These are phyloP conservation scores for Paxillus rubicundulus DNA, from an alignment of 768 basidiomycete genomes.

Conservation along the genomic window DNA sequence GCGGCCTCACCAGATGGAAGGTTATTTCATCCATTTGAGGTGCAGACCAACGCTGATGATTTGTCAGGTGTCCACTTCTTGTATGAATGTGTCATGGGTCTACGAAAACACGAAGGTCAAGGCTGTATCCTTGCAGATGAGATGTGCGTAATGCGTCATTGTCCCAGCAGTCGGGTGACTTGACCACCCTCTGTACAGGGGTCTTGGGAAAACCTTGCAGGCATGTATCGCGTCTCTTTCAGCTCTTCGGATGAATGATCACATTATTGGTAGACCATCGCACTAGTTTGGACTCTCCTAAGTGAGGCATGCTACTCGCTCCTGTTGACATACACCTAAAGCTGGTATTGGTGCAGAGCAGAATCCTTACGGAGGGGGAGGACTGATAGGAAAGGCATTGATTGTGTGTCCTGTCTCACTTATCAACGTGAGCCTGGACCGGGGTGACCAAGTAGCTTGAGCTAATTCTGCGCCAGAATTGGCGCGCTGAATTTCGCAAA, in stretches of 20 bases:
- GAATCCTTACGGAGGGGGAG: constrained; percentile 66
- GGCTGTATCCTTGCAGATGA: constrained; percentile 98
- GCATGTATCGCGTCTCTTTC: constrained; percentile 29
- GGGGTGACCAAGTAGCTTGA: not conserved
- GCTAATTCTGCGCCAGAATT: constrained; percentile 56
- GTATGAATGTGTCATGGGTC: constrained; percentile 95
- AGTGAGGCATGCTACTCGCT: constrained; percentile 47
- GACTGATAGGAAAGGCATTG: constrained; percentile 74
- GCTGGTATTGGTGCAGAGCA: constrained; percentile 54
- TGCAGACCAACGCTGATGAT: not conserved
- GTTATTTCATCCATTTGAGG: constrained; percentile 33
- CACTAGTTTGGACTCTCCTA: constrained; percentile 89
- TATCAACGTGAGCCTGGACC: constrained; percentile 57
- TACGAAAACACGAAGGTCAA: constrained; percentile 85
- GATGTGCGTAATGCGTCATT: constrained; percentile 52
- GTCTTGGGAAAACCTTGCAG: constrained; percentile 94
- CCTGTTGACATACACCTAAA: constrained; percentile 1
- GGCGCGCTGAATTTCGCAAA: constrained; percentile 94
- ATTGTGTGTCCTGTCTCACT: constrained; percentile 95
- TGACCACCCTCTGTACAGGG: constrained; percentile 49
- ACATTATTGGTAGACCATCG: constrained; percentile 57
- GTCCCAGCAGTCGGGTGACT: constrained; percentile 8
- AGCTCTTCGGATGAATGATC: not conserved
- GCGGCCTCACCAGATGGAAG: constrained; percentile 89
- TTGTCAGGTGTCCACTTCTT: constrained; percentile 74